A percentile compares a stretch with the other conserved stretches of the same genome.
phyloP scores from a whole-genome alignment of 225 moss, liverwort and hornwort species.

The Lunularia cruciata region DNA sequence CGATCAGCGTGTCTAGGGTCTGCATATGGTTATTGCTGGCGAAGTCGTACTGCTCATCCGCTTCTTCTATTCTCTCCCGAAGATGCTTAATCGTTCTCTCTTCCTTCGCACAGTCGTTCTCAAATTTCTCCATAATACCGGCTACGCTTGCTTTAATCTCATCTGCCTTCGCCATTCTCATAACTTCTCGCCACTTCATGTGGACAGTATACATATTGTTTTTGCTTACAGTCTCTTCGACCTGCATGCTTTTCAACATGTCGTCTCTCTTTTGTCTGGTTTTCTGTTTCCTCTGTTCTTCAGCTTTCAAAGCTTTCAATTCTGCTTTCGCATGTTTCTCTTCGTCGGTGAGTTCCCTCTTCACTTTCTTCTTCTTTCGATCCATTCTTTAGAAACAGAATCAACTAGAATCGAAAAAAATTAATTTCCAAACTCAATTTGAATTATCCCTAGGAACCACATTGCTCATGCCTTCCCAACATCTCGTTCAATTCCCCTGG shows the following conservation, averaged over 20 bases:
- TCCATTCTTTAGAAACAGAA: too few relatives aligned
- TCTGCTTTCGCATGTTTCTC: slow-evolving; percentile 37
- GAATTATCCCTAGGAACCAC: too few relatives aligned
- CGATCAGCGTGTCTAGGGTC: slow-evolving; percentile 50
- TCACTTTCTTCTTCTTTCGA: slow-evolving; percentile 13
- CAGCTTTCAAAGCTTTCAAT: slow-evolving; percentile 27
- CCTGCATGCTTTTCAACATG: slow-evolving; percentile 28
- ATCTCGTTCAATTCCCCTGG: too few relatives aligned
- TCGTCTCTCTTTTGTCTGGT: background rate
- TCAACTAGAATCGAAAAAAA: too few relatives aligned
- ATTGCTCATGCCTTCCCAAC: too few relatives aligned
- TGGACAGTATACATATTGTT: slow-evolving; percentile 73
- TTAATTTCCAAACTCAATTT: too few relatives aligned
- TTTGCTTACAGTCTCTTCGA: slow-evolving; percentile 56
- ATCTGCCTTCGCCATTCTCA: slow-evolving; percentile 55
- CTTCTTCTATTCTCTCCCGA: slow-evolving; percentile 36
- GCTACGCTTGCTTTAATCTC: slow-evolving; percentile 39
- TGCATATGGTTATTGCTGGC: slow-evolving; percentile 50
- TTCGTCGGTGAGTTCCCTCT: slow-evolving; percentile 37
- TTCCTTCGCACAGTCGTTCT: slow-evolving; percentile 46
- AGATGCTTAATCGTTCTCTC: slow-evolving; percentile 37
- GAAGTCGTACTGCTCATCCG: slow-evolving; percentile 49
- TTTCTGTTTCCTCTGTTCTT: slow-evolving; percentile 4
- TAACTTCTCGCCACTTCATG: slow-evolving; percentile 62
- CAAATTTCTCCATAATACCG: slow-evolving; percentile 45